Evolutionary conservation across 768 basidiomycete genomes (phyloP).

Genomic region (Rubroboletus satanas): DNA sequence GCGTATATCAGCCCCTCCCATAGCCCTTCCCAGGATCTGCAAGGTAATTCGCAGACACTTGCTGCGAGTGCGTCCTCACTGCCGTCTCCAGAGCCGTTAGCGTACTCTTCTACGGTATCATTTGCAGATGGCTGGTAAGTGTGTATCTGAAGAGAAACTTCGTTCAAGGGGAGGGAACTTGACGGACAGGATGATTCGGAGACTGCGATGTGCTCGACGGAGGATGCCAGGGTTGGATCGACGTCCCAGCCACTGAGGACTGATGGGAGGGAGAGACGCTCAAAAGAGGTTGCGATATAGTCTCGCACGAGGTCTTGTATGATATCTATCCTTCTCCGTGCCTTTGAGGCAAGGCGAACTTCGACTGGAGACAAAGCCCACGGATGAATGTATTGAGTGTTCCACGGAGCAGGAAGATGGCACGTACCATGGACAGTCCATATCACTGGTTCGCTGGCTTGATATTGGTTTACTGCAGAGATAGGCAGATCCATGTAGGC

Average conservation of each 20-base stretch:
- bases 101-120: conserved; percentile 71
- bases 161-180: conserved; percentile 49
- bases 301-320: conserved; percentile 61
- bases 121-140: conserved; percentile 78
- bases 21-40: conserved; percentile 77
- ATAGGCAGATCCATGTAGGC: conserved; percentile 13
- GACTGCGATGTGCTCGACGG: conserved; percentile 73
- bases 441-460: conserved; percentile 19
- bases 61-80: conserved; percentile 79
- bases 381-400: background rate
- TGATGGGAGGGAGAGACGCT: conserved; percentile 67
- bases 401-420: background rate
- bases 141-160: conserved; percentile 72
- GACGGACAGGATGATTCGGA: conserved; percentile 67
- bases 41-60: conserved; percentile 85
- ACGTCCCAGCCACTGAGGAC: conserved; percentile 77
- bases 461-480: background rate
- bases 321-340: conserved; percentile 72
- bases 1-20: conserved; percentile 92
- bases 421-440: conserved; percentile 68
- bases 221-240: conserved; percentile 60
- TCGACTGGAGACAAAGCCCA: conserved; percentile 53
- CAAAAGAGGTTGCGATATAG: conserved; percentile 53
- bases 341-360: conserved; percentile 65
- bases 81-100: conserved; percentile 53